These are phyloP conservation scores for Paraglomus occultum DNA, from an alignment of 192 early-diverging fungal species.

Conservation along the genomic window DNA sequence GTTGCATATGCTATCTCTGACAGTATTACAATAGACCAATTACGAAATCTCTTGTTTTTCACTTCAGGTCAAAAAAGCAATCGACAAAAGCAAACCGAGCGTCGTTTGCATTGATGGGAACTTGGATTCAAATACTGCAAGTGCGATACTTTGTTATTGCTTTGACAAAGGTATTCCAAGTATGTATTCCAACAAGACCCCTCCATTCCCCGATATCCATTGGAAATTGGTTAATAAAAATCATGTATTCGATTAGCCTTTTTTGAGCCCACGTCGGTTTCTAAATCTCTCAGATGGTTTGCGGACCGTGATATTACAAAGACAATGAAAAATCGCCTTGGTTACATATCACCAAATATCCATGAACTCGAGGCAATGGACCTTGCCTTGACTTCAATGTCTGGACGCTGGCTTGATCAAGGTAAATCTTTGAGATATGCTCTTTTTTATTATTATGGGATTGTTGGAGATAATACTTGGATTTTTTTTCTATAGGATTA, in stretches of 20 bases:
- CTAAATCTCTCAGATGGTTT: constrained; percentile 68
- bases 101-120: constrained; percentile 80
- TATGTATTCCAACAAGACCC: constrained; percentile 23
- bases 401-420: background rate
- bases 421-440: background rate
- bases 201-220: background rate
- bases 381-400: background rate
- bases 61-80: constrained; percentile 36
- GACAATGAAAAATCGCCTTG: constrained; percentile 34
- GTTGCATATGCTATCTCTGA: too few species aligned
- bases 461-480: constrained; percentile 7
- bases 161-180: constrained; percentile 40
- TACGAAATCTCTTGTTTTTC: background rate
- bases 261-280: constrained; percentile 92
- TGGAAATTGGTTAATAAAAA: background rate
- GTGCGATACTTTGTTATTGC: constrained; percentile 43
- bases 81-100: constrained; percentile 38
- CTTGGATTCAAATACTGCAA: constrained; percentile 46
- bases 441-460: too few species aligned
- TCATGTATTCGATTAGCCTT: constrained; percentile 42
- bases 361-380: constrained; percentile 69
- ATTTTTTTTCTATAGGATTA: background rate
- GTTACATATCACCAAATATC: constrained; percentile 70
- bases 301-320: constrained; percentile 34
- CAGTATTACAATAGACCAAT: too few species aligned